These are phyloP conservation scores for Clarireedia monteithiana DNA, from an alignment of 2,329 filamentous ascomycete genomes.

Conservation along the genomic window DNA sequence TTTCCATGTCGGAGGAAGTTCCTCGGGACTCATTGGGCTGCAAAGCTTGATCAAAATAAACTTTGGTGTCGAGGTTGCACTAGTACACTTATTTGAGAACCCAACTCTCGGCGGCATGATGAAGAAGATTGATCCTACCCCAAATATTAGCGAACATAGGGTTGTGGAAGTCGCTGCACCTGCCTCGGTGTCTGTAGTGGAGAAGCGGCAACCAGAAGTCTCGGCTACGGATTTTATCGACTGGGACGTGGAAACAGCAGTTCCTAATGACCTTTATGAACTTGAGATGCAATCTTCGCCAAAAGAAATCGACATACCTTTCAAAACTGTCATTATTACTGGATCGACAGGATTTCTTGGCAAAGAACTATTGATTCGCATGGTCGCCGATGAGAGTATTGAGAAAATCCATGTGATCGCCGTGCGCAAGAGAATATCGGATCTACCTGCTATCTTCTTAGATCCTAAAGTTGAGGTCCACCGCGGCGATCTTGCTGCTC, in stretches of 20 bases:
- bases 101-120: too few species aligned
- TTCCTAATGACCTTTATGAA: too few species aligned
- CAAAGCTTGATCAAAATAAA: too few species aligned
- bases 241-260: too few species aligned
- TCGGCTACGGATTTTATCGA: background rate
- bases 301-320: too few species aligned
- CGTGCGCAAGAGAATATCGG: background rate
- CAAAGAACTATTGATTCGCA: background rate
- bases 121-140: too few species aligned
- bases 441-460: background rate
- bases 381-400: background rate
- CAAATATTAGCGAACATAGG: constrained; percentile 3
- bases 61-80: too few species aligned
- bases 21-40: too few species aligned
- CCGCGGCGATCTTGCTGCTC: background rate
- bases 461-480: background rate
- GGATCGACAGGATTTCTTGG: background rate
- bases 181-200: background rate
- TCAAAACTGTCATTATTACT: background rate
- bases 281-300: too few species aligned
- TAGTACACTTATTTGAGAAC: too few species aligned
- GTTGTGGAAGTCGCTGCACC: background rate
- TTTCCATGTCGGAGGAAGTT: too few species aligned
- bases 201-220: background rate
- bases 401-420: background rate